These are phyloP conservation scores for Wickerhamomyces queroliae DNA, from an alignment of 805 yeast genomes.

Conservation along the genomic window DNA sequence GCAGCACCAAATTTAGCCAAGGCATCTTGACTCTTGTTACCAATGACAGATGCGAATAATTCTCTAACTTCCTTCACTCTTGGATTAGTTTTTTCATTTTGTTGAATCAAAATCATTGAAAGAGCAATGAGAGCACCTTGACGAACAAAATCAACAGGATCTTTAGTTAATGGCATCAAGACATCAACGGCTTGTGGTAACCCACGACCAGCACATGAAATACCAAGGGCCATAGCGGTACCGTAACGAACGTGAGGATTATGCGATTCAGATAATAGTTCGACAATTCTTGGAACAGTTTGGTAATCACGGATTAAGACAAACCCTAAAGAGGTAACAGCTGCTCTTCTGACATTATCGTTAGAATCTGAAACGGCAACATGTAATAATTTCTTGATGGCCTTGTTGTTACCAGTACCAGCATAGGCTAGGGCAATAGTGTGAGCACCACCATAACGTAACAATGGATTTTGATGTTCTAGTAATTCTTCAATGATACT, in stretches of 20 bases:
- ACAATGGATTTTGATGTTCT: constrained; percentile 69
- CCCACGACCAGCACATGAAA: constrained; percentile 94
- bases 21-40: constrained; percentile 91
- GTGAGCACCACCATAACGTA: constrained; percentile 95
- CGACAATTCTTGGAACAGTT: constrained; percentile 93
- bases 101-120: constrained; percentile 85
- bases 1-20: constrained; percentile 98
- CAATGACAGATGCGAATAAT: constrained; percentile 65
- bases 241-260: constrained; percentile 98
- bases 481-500: constrained; percentile 57
- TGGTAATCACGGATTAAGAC: constrained; percentile 84
- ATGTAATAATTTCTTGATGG: constrained; percentile 81
- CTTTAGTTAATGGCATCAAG: constrained; percentile 86
- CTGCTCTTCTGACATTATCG: constrained; percentile 95
- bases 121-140: constrained; percentile 95
- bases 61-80: constrained; percentile 75
- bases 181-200: constrained; percentile 85
- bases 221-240: constrained; percentile 95
- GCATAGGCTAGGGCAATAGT: constrained; percentile 94
- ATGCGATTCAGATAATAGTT: constrained; percentile 86
- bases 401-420: constrained; percentile 88
- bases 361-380: constrained; percentile 94
- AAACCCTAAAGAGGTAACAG: constrained; percentile 89
- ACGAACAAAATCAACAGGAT: constrained; percentile 94
- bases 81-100: constrained; percentile 77